Conservation (phyloP, 257 asterid species). For the Solanum bulbocastanum region DNA sequence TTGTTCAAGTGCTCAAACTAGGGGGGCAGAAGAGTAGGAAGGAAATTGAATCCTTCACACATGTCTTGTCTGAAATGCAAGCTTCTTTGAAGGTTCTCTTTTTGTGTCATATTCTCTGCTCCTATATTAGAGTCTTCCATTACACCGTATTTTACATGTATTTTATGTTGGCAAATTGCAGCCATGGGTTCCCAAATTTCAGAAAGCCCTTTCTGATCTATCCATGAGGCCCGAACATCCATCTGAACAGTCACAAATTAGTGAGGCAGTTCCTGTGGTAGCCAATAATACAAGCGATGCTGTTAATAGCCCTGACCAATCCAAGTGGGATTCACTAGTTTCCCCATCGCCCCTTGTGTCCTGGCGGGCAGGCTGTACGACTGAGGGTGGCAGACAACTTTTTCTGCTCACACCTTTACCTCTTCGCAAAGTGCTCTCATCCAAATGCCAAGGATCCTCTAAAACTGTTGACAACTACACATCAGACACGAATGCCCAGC, state of each 20-base stretch:
- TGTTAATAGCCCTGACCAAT: slow-evolving; percentile 50
- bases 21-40: slow-evolving; percentile 30
- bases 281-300: slow-evolving; percentile 9
- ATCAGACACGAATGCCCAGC: slow-evolving; percentile 9
- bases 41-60: slow-evolving; percentile 63
- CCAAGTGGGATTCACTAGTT: slow-evolving; percentile 57
- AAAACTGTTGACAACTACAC: slow-evolving; percentile 11
- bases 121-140: not conserved
- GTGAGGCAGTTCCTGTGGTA: slow-evolving; percentile 4
- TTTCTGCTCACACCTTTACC: slow-evolving; percentile 91
- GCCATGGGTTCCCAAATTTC: slow-evolving; percentile 80
- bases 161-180: slow-evolving; percentile 26
- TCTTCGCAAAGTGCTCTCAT: slow-evolving; percentile 26
- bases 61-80: slow-evolving; percentile 59
- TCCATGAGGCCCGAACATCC: slow-evolving; percentile 17
- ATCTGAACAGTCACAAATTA: slow-evolving; percentile 20
- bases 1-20: slow-evolving; percentile 55
- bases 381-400: slow-evolving; percentile 61
- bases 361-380: slow-evolving; percentile 68
- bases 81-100: slow-evolving; percentile 62
- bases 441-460: slow-evolving; percentile 21
- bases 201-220: slow-evolving; percentile 30
- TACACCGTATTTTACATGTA: not conserved
- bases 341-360: slow-evolving; percentile 96
- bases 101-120: not conserved